Evolutionary conservation across 2,329 filamentous ascomycete species (phyloP), one percentile per base, ranked within the genome.

Genomic region (Diaporthe eres): DNA sequence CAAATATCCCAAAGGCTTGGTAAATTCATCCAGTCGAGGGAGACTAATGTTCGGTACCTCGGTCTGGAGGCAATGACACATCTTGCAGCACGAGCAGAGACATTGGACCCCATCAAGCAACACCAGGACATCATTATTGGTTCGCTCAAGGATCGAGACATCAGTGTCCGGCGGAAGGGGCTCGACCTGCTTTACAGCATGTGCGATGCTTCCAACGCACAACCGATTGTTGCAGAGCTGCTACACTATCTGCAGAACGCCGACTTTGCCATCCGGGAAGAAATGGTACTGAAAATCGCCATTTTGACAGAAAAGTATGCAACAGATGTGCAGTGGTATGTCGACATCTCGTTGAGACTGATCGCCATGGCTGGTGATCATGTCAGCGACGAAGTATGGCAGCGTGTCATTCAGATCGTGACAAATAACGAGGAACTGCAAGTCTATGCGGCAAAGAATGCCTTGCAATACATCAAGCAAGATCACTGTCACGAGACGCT

Each of bases 341-440:
- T 99, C 77, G 96, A 99, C 82, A 98, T 98, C 79, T 98, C 97
- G 15, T 88, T 99, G 79, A 92, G 96, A 74, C 90, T 99, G 71
- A 96, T 99, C 76, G 95, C 96, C 75, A 96, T 98, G 92, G 97
- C 97, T 4, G 97, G 97, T 79, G 97, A 99, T 81, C 97, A 99
- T 83, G 96, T 99, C 79, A 98, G 96, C 84, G 97, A 99, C 78
- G 97, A 99, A 85, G 97, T 99, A 25, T 99, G 97, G 97, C 97
- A 99, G 84, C 93, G 97, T 80, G 96, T 99, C 74, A 98, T 98
- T 78, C 97, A 99, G 84, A 98, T 99, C 80, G 96, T 98, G 76
- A 98, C 97, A 73, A 99, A 99, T 87, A 99, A 99, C 84, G 97
- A 99, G 84, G 96, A 98, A 84, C 89, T 99, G 15, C 97, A 99